Conservation (phyloP, 2,329 filamentous ascomycete genomes). For the Davidsoniella australis region DNA sequence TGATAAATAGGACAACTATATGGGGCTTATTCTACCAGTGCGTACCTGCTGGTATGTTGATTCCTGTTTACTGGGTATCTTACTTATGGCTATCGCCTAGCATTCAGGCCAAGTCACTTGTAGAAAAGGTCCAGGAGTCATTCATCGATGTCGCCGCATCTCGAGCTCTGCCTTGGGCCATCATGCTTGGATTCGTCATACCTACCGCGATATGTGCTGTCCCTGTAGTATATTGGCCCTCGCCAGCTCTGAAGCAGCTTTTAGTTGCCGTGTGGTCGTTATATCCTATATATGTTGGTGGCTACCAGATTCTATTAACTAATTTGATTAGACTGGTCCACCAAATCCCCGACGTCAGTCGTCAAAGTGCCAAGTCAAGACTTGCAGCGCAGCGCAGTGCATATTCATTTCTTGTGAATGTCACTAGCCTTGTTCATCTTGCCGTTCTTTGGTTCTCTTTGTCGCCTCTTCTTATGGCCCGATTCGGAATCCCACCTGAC, state of each 20-base stretch:
- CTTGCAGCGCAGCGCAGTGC: constrained; percentile 5
- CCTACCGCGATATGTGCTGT: constrained; percentile 14
- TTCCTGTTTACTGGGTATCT: constrained; percentile 15
- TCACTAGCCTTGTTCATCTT: constrained; percentile 5
- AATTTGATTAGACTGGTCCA: not conserved
- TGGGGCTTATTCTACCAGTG: constrained; percentile 16
- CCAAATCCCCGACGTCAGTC: not conserved
- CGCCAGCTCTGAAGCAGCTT: constrained; percentile 13
- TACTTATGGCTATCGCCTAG: constrained; percentile 15
- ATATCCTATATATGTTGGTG: constrained; percentile 15
- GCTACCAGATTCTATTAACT: constrained; percentile 11
- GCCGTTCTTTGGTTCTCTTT: constrained; percentile 9
- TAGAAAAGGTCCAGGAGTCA: constrained; percentile 6
- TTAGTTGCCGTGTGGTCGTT: constrained; percentile 15
- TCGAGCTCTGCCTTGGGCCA: constrained; percentile 13
- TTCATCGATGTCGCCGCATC: constrained; percentile 5
- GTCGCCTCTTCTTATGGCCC: constrained; percentile 3
- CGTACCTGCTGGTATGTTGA: constrained; percentile 15
- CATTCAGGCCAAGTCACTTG: not conserved
- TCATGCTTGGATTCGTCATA: constrained; percentile 14
- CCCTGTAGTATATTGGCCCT: constrained; percentile 12
- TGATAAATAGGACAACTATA: constrained; percentile 11
- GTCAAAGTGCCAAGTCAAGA: not conserved
- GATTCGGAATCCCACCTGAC: not conserved
- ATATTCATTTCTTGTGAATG: constrained; percentile 11